Conservation (phyloP, 2,329 filamentous ascomycete species). For the Stemphylium beticola region DNA sequence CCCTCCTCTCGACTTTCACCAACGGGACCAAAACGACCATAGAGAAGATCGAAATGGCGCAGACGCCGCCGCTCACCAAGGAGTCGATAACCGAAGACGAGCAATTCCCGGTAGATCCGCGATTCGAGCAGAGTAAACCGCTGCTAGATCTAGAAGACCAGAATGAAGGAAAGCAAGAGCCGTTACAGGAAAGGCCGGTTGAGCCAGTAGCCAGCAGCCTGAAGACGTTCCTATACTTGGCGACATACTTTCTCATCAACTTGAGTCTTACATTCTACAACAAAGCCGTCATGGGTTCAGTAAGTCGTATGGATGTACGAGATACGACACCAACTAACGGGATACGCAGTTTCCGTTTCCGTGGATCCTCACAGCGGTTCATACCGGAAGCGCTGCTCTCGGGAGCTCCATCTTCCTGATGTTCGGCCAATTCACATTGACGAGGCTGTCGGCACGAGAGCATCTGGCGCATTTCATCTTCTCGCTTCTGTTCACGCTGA, state of each 20-base stretch:
- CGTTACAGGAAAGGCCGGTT: neutral
- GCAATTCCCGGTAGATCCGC: neutral
- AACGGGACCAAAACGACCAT: neutral
- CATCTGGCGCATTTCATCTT: slow-evolving; percentile 3
- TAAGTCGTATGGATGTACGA: neutral
- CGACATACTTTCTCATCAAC: slow-evolving; percentile 4
- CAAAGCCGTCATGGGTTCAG: slow-evolving; percentile 7
- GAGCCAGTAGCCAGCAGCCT: neutral
- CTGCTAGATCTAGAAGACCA: slow-evolving; percentile 1
- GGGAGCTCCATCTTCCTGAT: slow-evolving; percentile 1
- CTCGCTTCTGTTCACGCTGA: slow-evolving; percentile 5
- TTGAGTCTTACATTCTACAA: slow-evolving; percentile 6
- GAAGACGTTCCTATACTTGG: neutral
- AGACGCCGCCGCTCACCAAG: neutral
- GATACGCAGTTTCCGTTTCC: slow-evolving; percentile 3
- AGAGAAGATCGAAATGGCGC: neutral
- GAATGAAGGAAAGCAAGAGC: neutral
- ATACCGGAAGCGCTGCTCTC: slow-evolving; percentile 3
- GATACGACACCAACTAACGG: neutral
- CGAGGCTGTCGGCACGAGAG: slow-evolving; percentile 2
- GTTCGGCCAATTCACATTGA: slow-evolving; percentile 1
- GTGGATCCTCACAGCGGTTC: slow-evolving; percentile 4
- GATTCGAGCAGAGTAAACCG: neutral
- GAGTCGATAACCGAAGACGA: neutral
- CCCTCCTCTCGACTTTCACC: neutral